Percentiles rank a stretch among this genome's conserved stretches.
Evolutionary conservation across 1,284 basidiomycete genomes (phyloP).

Genomic region (Salmacisia buchloeana): DNA sequence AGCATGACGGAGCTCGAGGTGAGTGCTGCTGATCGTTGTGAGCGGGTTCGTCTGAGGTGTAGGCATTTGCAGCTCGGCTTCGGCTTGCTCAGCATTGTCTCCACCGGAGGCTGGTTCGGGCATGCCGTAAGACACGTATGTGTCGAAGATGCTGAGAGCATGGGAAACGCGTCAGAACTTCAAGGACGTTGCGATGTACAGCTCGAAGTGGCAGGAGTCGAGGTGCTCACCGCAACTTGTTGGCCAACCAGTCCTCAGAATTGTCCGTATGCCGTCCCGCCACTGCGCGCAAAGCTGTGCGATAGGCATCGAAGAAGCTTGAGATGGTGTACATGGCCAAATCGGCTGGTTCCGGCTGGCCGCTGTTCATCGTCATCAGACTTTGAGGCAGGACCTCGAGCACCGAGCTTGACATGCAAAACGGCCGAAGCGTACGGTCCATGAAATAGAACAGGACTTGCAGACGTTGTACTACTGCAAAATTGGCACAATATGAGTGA

Average conservation of each 20-base stretch:
- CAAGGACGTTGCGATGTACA: neutral
- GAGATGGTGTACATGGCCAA: neutral
- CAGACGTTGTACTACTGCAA: neutral
- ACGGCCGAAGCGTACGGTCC: neutral
- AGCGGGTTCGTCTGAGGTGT: neutral
- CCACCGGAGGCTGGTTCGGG: neutral
- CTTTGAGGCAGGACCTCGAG: neutral
- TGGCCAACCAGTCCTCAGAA: neutral
- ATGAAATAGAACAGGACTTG: slow-evolving; percentile 3
- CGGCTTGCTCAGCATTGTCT: neutral
- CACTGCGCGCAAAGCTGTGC: neutral
- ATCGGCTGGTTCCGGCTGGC: neutral
- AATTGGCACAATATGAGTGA: neutral
- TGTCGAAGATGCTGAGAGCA: neutral
- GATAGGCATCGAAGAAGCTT: slow-evolving; percentile 3
- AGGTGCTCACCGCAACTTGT: neutral
- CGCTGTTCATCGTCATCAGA: slow-evolving; percentile 2
- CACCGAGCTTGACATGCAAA: slow-evolving; percentile 1
- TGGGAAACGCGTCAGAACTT: neutral
- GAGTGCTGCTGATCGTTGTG: slow-evolving; percentile 1
- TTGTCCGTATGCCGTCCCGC: neutral
- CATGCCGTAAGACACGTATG: neutral
- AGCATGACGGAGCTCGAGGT: neutral
- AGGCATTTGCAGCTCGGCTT: neutral
- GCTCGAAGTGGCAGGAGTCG: no score